Evolutionary conservation across 352 stramenopile species (phyloP).

Genomic region (Pilasporangium apinafurcum): DNA sequence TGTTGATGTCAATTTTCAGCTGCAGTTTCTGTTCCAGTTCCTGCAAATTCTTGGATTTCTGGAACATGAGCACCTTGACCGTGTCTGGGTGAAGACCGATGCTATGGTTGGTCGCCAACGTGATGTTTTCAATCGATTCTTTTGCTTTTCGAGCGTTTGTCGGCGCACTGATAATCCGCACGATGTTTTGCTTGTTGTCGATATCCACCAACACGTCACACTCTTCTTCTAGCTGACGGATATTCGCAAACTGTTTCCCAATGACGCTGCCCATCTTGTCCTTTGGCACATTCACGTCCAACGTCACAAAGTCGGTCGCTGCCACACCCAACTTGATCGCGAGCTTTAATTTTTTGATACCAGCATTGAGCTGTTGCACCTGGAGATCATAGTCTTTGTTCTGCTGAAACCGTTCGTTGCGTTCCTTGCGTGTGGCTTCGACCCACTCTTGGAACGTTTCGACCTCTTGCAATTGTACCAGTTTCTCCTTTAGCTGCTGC

Average conservation of each 20-base stretch:
- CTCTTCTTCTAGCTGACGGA: constrained; percentile 53
- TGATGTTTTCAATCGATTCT: constrained; percentile 58
- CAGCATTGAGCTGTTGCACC: constrained; percentile 40
- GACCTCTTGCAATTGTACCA: constrained; percentile 37
- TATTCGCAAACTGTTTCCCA: constrained; percentile 50
- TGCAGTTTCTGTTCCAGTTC: constrained; percentile 49
- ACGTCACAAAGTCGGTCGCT: constrained; percentile 33
- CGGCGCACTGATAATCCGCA: constrained; percentile 48
- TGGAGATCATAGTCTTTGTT: constrained; percentile 43
- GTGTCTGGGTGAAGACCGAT: constrained; percentile 75
- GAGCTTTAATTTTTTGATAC: constrained; percentile 45
- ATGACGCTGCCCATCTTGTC: constrained; percentile 65
- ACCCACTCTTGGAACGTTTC: constrained; percentile 54
- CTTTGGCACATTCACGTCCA: constrained; percentile 47
- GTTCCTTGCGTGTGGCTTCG: constrained; percentile 46
- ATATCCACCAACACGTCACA: constrained; percentile 59
- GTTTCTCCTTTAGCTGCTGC: constrained; percentile 51
- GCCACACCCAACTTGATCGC: constrained; percentile 26
- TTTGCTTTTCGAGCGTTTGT: constrained; percentile 32
- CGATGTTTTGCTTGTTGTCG: constrained; percentile 41
- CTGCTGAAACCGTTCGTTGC: constrained; percentile 50
- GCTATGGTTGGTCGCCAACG: constrained; percentile 50
- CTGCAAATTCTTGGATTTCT: constrained; percentile 68
- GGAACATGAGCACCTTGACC: constrained; percentile 70
- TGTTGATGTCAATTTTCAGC: constrained; percentile 69